phyloP scores from a whole-genome alignment of 352 stramenopile genomes.

The Blastocystis sp. region DNA sequence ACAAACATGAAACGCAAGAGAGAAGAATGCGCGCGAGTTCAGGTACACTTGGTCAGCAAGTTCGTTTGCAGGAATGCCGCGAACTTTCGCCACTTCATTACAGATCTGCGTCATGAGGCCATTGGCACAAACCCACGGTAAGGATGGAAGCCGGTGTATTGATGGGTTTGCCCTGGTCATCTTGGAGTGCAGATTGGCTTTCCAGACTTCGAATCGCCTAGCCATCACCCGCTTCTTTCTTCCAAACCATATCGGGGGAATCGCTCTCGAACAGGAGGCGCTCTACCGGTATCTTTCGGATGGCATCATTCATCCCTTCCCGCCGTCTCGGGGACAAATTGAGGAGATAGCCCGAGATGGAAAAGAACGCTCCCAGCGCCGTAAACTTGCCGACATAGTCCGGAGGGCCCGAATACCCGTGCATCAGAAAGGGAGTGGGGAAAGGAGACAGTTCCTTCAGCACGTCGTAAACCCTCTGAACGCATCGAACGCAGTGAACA shows the following conservation, averaged over 20 bases:
- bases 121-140: background rate
- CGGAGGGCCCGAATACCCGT: conserved; percentile 27
- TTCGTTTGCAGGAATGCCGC: background rate
- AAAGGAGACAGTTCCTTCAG: background rate
- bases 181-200: background rate
- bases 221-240: background rate
- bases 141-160: conserved; percentile 7
- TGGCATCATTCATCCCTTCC: conserved; percentile 39
- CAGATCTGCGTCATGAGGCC: background rate
- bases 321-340: background rate
- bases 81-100: background rate
- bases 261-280: conserved; percentile 40
- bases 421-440: conserved; percentile 23
- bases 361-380: conserved; percentile 39
- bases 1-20: too few relatives aligned
- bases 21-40: background rate
- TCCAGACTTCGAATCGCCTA: background rate
- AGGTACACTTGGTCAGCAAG: background rate
- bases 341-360: conserved; percentile 21
- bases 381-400: conserved; percentile 30
- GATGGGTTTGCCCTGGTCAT: background rate
- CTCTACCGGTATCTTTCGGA: conserved; percentile 33
- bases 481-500: conserved; percentile 46
- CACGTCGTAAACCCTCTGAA: background rate
- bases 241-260: conserved; percentile 27